Evolutionary conservation across 2,329 filamentous ascomycete species (phyloP).

Genomic region (Verticillium tricorpus): DNA sequence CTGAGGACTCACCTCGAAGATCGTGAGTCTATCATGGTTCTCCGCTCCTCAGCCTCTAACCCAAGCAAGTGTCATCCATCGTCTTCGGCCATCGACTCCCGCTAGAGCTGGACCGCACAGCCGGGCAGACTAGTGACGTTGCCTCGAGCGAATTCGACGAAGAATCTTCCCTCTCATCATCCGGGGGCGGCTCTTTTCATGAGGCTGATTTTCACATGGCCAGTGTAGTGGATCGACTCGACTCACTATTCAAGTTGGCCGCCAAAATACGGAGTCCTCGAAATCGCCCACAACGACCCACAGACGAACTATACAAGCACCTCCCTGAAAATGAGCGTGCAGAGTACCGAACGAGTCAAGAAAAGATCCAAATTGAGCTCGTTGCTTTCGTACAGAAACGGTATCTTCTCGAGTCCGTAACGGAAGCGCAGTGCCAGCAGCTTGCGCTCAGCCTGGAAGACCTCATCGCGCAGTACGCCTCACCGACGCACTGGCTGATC

Average conservation of each 20-base stretch:
- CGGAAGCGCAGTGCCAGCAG: neutral
- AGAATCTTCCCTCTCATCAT: slow-evolving; percentile 1
- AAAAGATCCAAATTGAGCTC: slow-evolving; percentile 4
- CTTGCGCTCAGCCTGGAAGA: neutral
- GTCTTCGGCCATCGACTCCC: slow-evolving; percentile 1
- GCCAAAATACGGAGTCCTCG: slow-evolving; percentile 10
- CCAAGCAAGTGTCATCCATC: slow-evolving; percentile 2
- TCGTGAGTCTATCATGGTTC: neutral
- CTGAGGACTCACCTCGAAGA: slow-evolving; percentile 6
- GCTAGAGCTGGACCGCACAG: neutral
- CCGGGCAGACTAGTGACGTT: neutral
- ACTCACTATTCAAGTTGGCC: slow-evolving; percentile 8
- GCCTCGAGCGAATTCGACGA: neutral
- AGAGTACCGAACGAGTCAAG: slow-evolving; percentile 1
- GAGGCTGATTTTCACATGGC: slow-evolving; percentile 4
- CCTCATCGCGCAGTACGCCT: neutral
- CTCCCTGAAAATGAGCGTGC: neutral
- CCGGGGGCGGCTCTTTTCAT: neutral
- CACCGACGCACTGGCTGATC: slow-evolving; percentile 9
- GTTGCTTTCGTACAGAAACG: slow-evolving; percentile 5
- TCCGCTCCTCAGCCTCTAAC: neutral
- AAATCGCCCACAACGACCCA: slow-evolving; percentile 9
- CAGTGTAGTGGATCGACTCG: slow-evolving; percentile 1
- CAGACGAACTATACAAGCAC: slow-evolving; percentile 8
- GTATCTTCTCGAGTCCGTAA: neutral